Evolutionary conservation across 345 rosid genomes (phyloP), one percentile per base, ranked within the genome.

Genomic region (Clarkia xantiana): DNA sequence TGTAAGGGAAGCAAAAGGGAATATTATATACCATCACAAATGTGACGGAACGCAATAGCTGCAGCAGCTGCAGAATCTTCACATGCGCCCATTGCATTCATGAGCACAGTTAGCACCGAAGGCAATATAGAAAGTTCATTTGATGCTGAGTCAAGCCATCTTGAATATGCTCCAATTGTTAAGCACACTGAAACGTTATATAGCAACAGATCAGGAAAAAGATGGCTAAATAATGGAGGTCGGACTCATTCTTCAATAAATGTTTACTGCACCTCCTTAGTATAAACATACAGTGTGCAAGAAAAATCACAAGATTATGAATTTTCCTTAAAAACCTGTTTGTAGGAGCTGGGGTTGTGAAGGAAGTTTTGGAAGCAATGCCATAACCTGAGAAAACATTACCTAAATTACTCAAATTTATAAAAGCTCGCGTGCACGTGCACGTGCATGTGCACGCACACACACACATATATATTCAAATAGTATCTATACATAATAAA

Each of bases 11-110:
- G 40, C n/a, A 47, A 16, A 23, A 19, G 40, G 17, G n/a, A 41
- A 44, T 41, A 59, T 23, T 29, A 36, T 4, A 11, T 84, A 87
- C 96, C 96, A 67, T 81, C 83, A 69, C 97, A 88, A 38, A 80
- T 79, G 65, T 85, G 93, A 56, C 87, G 80, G 73, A 91, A 91
- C 55, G 98, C 96, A 67, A 87, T 58, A 67, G 98, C 93, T 42
- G 98, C 98, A 61, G 98, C 87, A 10, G 98, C 98, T 16, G 96
- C 98, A 29, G 93, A 84, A 67, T 91, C 96, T 76, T 91, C 95
- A 29, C 93, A 86, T 54, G 73, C 77, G 56, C 86, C 81, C 98
- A 91, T 85, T 76, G 93, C 95, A 16, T 67, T 78, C 76, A 81
- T 68, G 50, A 89, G 95, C 61, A 85, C 69, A 50, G 63, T 70